phyloP scores from a whole-genome alignment of 2,329 filamentous ascomycete genomes.

The Leptographium wingfieldii region DNA sequence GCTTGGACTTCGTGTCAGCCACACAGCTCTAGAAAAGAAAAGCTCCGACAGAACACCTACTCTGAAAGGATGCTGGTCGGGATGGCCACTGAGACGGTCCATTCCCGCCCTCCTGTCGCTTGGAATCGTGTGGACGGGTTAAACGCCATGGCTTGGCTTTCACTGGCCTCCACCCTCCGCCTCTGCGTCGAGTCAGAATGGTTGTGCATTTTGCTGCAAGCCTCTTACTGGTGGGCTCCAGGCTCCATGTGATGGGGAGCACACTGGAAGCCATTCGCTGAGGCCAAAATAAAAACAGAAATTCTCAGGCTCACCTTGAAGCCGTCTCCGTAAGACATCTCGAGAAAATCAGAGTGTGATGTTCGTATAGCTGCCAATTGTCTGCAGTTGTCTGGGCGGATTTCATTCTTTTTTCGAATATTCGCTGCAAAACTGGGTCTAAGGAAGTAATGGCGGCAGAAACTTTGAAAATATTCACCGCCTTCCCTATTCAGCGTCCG shows the following conservation, averaged over 20 bases:
- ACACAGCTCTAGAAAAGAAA: not conserved
- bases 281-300: not conserved
- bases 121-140: conserved; percentile 59
- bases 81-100: conserved; percentile 67
- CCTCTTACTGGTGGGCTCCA: not conserved
- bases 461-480: not conserved
- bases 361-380: too few species aligned
- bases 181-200: conserved; percentile 24
- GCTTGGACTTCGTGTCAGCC: conserved; percentile 26
- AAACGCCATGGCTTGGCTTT: conserved; percentile 29
- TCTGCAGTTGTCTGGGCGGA: too few species aligned
- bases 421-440: not conserved
- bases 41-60: conserved; percentile 27
- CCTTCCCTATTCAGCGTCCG: not conserved
- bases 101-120: conserved; percentile 49
- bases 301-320: conserved; percentile 9
- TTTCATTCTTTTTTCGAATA: too few species aligned
- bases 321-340: conserved; percentile 13
- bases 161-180: conserved; percentile 29
- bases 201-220: too few species aligned
- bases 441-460: conserved; percentile 1
- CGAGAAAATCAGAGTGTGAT: not conserved
- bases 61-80: conserved; percentile 67
- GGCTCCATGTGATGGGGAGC: not conserved
- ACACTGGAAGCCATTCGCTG: not conserved